phyloP scores from a whole-genome alignment of 2,329 filamentous ascomycete genomes.

The Xylariomycetidae sp. region DNA sequence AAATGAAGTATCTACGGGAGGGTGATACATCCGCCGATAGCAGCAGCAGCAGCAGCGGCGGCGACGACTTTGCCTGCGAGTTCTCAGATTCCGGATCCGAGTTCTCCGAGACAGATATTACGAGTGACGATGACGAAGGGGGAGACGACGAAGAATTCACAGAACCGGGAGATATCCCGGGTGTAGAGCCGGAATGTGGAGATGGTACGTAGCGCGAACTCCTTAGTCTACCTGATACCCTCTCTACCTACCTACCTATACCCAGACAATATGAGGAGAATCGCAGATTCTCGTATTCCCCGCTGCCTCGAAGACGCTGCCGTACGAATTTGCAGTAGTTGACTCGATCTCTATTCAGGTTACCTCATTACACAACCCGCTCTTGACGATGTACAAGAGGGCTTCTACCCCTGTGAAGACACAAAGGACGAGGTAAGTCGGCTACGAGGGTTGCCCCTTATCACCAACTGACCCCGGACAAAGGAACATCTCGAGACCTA shows the following conservation, averaged over 20 bases:
- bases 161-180: slow-evolving; percentile 70
- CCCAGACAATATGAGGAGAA: no score
- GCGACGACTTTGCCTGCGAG: slow-evolving; percentile 53
- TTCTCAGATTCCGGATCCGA: slow-evolving; percentile 55
- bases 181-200: slow-evolving; percentile 67
- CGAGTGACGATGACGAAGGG: slow-evolving; percentile 47
- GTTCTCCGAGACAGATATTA: slow-evolving; percentile 31
- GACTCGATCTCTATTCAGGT: slow-evolving; percentile 24
- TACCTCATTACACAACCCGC: slow-evolving; percentile 88
- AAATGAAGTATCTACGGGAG: slow-evolving; percentile 17
- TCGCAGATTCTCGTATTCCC: no score
- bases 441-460: slow-evolving; percentile 37
- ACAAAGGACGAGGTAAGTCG: slow-evolving; percentile 54
- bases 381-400: slow-evolving; percentile 76
- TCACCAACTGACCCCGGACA: no score
- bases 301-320: no score
- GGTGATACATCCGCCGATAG: slow-evolving; percentile 35
- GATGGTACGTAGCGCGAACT: slow-evolving; percentile 41
- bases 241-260: slow-evolving; percentile 1
- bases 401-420: slow-evolving; percentile 71
- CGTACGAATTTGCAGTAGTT: no score
- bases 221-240: no score
- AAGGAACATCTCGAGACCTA: slow-evolving; percentile 77
- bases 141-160: slow-evolving; percentile 47
- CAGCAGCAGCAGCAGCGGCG: slow-evolving; percentile 19